Percentiles rank a stretch among this genome's conserved stretches.
These are phyloP conservation scores for Apophysomyces ossiformis DNA, from an alignment of 371 early-diverging fungal species.

Conservation along the genomic window DNA sequence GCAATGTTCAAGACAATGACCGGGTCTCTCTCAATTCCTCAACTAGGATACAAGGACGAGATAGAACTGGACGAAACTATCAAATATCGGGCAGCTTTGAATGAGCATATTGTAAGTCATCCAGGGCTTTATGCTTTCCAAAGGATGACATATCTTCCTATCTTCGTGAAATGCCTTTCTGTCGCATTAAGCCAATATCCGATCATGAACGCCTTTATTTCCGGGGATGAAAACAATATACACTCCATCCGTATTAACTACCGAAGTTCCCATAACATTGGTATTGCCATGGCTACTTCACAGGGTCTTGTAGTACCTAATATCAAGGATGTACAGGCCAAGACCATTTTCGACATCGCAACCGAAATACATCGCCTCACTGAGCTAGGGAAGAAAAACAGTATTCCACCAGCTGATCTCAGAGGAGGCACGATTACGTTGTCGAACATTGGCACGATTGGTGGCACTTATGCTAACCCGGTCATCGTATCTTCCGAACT, in stretches of 20 bases:
- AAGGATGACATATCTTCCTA: slow-evolving; percentile 93
- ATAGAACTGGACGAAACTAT: slow-evolving; percentile 76
- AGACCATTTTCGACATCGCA: slow-evolving; percentile 93
- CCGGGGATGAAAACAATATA: slow-evolving; percentile 48
- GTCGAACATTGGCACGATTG: slow-evolving; percentile 95
- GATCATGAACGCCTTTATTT: slow-evolving; percentile 83
- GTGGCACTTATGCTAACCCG: slow-evolving; percentile 91
- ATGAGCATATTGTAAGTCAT: slow-evolving; percentile 55
- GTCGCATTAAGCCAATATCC: slow-evolving; percentile 85
- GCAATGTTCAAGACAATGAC: slow-evolving; percentile 98
- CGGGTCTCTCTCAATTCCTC: slow-evolving; percentile 89
- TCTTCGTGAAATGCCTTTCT: slow-evolving; percentile 93
- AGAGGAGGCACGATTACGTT: slow-evolving; percentile 90
- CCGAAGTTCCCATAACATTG: slow-evolving; percentile 87
- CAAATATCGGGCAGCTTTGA: slow-evolving; percentile 71
- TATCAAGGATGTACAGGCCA: slow-evolving; percentile 88
- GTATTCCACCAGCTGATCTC: slow-evolving; percentile 73
- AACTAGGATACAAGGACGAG: slow-evolving; percentile 94
- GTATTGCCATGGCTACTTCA: slow-evolving; percentile 97
- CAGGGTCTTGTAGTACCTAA: slow-evolving; percentile 94
- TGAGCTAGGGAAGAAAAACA: slow-evolving; percentile 68
- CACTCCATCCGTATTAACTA: slow-evolving; percentile 67
- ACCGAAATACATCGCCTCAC: slow-evolving; percentile 82
- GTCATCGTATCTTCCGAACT: slow-evolving; percentile 88
- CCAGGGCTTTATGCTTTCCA: slow-evolving; percentile 54